These are phyloP conservation scores for Ananas comosus DNA, from an alignment of 176 grass and related monocot genomes.

Conservation along the genomic window DNA sequence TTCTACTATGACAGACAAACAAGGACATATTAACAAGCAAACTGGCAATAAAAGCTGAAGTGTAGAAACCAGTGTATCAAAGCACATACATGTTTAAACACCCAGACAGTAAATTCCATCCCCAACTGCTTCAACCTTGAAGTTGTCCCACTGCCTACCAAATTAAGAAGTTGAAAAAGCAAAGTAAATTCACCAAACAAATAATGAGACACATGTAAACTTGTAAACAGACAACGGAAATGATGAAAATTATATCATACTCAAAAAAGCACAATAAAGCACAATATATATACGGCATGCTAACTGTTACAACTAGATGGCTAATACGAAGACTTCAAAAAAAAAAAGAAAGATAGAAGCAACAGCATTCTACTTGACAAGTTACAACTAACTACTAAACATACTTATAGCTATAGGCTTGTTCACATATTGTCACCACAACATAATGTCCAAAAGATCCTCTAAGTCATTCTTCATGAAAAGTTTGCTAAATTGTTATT, in stretches of 20 bases:
- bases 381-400: too few relatives aligned
- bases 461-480: neutral
- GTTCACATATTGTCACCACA: too few relatives aligned
- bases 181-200: neutral
- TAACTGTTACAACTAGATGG: too few relatives aligned
- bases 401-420: too few relatives aligned
- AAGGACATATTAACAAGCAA: neutral
- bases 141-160: conserved; percentile 69
- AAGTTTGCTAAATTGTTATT: neutral
- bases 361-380: too few relatives aligned
- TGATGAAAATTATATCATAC: too few relatives aligned
- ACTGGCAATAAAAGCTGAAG: neutral
- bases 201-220: neutral
- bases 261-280: too few relatives aligned
- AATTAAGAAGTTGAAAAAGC: conserved; percentile 23
- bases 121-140: conserved; percentile 87
- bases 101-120: conserved; percentile 97
- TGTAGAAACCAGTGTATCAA: neutral
- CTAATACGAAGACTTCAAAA: too few relatives aligned
- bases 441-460: too few relatives aligned
- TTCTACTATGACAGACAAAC: neutral
- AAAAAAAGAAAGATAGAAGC: too few relatives aligned
- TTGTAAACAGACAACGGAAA: neutral
- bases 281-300: too few relatives aligned
- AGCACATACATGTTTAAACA: conserved; percentile 91